A percentile compares a stretch with the other conserved stretches of the same genome.
Conservation (phyloP, 805 yeast species). For the Candida hispaniensis region DNA sequence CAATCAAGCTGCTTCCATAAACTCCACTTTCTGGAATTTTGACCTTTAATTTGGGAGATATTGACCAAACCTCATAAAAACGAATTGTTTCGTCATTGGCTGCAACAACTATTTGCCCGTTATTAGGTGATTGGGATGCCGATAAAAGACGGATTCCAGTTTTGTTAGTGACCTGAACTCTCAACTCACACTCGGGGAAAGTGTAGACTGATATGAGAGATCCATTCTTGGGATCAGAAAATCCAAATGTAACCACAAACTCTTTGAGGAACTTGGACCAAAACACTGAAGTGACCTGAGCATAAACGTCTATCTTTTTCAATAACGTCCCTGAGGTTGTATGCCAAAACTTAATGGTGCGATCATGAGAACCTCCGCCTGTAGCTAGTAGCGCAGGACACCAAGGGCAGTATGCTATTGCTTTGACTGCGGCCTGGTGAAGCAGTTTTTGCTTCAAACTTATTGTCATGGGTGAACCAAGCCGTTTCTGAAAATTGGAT, state of each 20-base stretch:
- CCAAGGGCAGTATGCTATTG: constrained; percentile 89
- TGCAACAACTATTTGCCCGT: constrained; percentile 54
- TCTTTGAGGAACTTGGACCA: constrained; percentile 64
- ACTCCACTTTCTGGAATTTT: constrained; percentile 12
- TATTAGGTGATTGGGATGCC: constrained; percentile 58
- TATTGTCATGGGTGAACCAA: constrained; percentile 31
- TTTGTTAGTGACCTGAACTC: constrained; percentile 41
- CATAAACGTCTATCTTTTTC: constrained; percentile 43
- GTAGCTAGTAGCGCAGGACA: constrained; percentile 67
- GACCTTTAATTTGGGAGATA: constrained; percentile 1
- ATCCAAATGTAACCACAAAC: constrained; percentile 73
- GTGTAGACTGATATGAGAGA: constrained; percentile 48
- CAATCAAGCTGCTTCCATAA: constrained; percentile 16
- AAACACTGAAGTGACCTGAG: constrained; percentile 67
- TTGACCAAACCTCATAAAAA: constrained; percentile 62
- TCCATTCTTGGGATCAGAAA: constrained; percentile 45
- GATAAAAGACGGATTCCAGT: constrained; percentile 50
- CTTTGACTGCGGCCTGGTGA: constrained; percentile 84
- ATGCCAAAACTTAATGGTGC: constrained; percentile 81
- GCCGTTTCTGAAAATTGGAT: constrained; percentile 22
- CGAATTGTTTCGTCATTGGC: constrained; percentile 69
- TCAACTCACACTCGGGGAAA: constrained; percentile 50
- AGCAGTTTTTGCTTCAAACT: constrained; percentile 38
- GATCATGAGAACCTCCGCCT: constrained; percentile 82
- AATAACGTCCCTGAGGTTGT: constrained; percentile 64